phyloP scores from a whole-genome alignment of 2,329 filamentous ascomycete genomes.

The Phyllosticta capitalensis region DNA sequence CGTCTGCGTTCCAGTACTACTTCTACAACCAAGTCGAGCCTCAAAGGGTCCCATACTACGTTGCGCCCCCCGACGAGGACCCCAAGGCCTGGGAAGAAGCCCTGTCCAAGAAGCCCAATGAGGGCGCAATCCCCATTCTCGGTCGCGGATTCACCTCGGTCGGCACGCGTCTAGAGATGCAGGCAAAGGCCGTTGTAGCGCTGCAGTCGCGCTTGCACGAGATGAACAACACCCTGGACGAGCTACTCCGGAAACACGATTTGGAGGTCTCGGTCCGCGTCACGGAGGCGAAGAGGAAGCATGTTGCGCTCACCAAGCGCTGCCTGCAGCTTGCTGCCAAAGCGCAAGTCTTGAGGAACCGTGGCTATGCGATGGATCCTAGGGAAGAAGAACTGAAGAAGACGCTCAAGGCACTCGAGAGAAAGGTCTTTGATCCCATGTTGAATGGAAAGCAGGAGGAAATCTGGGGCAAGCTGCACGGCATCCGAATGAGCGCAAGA shows the following conservation, averaged over 20 bases:
- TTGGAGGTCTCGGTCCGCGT: constrained; percentile 65
- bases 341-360: constrained; percentile 70
- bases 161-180: constrained; percentile 61
- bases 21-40: constrained; percentile 81
- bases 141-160: constrained; percentile 65
- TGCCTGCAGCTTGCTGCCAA: constrained; percentile 67
- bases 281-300: constrained; percentile 61
- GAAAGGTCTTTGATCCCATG: constrained; percentile 62
- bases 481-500: constrained; percentile 62
- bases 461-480: constrained; percentile 73
- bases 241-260: constrained; percentile 67
- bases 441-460: constrained; percentile 70
- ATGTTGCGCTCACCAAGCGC: constrained; percentile 62
- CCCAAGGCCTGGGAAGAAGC: constrained; percentile 77
- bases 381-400: constrained; percentile 71
- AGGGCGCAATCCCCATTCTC: constrained; percentile 67
- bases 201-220: constrained; percentile 67
- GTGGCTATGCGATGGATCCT: constrained; percentile 69
- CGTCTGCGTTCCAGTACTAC: constrained; percentile 71
- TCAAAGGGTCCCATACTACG: constrained; percentile 65
- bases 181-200: constrained; percentile 58
- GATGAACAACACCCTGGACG: constrained; percentile 64
- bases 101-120: constrained; percentile 65
- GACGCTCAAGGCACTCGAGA: constrained; percentile 60
- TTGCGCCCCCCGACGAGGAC: constrained; percentile 60